Conservation (phyloP, 2,329 filamentous ascomycete genomes). For the Claviceps purpurea region DNA sequence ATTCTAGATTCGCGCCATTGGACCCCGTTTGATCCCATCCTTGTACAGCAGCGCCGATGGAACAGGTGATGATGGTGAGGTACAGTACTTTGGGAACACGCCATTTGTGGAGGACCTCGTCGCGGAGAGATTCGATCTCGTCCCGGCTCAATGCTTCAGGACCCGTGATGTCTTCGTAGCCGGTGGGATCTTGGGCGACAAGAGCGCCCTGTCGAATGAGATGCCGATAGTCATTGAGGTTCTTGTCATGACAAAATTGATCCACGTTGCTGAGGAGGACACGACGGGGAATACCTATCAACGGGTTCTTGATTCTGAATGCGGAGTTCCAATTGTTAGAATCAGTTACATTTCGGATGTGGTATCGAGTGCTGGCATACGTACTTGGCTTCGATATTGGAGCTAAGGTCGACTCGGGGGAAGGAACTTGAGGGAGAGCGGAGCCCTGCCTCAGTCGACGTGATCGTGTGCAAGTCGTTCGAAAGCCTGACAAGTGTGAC, state of each 20-base stretch:
- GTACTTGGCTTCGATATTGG: slow-evolving; percentile 33
- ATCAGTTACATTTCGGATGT: not conserved
- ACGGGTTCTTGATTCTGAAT: slow-evolving; percentile 29
- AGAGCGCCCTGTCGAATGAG: slow-evolving; percentile 57
- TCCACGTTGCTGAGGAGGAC: slow-evolving; percentile 42
- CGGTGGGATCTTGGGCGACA: slow-evolving; percentile 55
- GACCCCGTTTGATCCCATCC: slow-evolving; percentile 56
- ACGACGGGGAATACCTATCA: slow-evolving; percentile 38
- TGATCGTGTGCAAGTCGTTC: slow-evolving; percentile 15
- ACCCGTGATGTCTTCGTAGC: slow-evolving; percentile 45
- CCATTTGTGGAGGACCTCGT: slow-evolving; percentile 57
- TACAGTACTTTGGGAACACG: slow-evolving; percentile 47
- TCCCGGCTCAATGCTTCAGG: slow-evolving; percentile 43
- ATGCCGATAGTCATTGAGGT: slow-evolving; percentile 42
- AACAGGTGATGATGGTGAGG: slow-evolving; percentile 54
- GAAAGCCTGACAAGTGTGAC: slow-evolving; percentile 10
- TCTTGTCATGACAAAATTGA: slow-evolving; percentile 46
- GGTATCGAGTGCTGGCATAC: not conserved
- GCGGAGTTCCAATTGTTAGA: slow-evolving; percentile 7
- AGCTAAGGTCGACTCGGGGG: slow-evolving; percentile 28
- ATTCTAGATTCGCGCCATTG: slow-evolving; percentile 51
- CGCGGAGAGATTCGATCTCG: slow-evolving; percentile 44
- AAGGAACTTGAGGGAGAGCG: slow-evolving; percentile 16
- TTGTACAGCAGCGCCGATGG: slow-evolving; percentile 56
- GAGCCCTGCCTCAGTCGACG: slow-evolving; percentile 23